Evolutionary conservation across 805 yeast genomes (phyloP), one percentile per base, ranked within the genome.

Genomic region (Saccharomycopsis sp.): DNA sequence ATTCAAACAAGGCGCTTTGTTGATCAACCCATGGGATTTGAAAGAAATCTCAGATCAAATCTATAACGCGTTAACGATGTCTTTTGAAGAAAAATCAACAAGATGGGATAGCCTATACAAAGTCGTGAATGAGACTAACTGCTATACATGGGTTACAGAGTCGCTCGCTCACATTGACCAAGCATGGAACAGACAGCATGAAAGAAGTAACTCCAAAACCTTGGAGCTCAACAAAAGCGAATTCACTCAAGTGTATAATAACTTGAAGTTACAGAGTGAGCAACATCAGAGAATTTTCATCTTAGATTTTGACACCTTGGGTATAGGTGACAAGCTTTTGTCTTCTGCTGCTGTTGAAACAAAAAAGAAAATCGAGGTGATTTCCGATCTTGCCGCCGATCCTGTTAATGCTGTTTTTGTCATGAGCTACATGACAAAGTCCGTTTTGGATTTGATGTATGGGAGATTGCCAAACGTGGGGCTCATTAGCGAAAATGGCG

Each of bases 21-120:
- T 86, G 27, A 77, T 89, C 27, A 92, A 92, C 53, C 98, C 98
- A 2, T 92, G 96, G 94, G 89, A 87, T 59, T 66, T 72, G 21
- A 70, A 67, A 34, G 71, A 71, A 45, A 74, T 87, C 45, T 67
- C 92, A 0, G 66, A 72, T n/a, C 66, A 73, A 6, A 80, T 85
- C 41, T 66, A 73, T 46, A 42, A 52, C 6, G 85, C 84, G n/a
- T 60, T 92, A 30, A 74, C 72, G 12, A 77, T 87, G 86, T 42
- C 68, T 4, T 56, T 55, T 1, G 67, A 63, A n/a, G 89, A 81
- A 47, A 76, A 76, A 46, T 52, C 59, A 25, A 50, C 60, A 26
- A 68, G 85, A 34, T 86, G 95, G 92, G 57, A 67, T 15, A 61
- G 59, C 16, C 67, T 85, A 55, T 65, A 71, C 50, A 60, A 69